A percentile compares a stretch with the other conserved stretches of the same genome.
phyloP scores from a whole-genome alignment of 805 yeast genomes.

The Pichia insulana region DNA sequence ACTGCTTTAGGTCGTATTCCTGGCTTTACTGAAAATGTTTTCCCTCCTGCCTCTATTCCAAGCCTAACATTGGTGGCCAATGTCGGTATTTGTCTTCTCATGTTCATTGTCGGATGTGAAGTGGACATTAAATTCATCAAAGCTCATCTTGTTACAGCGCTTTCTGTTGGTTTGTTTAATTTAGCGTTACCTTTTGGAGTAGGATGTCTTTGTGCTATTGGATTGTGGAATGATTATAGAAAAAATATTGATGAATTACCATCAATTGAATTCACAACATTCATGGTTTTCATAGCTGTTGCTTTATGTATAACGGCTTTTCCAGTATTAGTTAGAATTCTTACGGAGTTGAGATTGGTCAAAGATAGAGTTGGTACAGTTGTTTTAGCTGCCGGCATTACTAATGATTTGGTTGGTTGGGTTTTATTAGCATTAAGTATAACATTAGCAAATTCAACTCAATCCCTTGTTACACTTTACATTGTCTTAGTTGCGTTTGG shows the following conservation, averaged over 20 bases:
- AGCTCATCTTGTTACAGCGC: constrained; percentile 51
- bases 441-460: constrained; percentile 65
- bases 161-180: constrained; percentile 59
- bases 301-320: constrained; percentile 82
- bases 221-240: constrained; percentile 51
- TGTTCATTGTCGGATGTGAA: constrained; percentile 73
- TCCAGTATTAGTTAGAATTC: constrained; percentile 73
- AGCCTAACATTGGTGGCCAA: constrained; percentile 63
- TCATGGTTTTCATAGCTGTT: constrained; percentile 72
- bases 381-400: constrained; percentile 78
- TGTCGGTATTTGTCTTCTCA: constrained; percentile 62
- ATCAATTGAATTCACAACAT: constrained; percentile 55
- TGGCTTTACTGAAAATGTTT: constrained; percentile 52
- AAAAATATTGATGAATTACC: constrained; percentile 27
- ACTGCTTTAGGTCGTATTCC: constrained; percentile 68
- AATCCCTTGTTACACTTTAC: constrained; percentile 61
- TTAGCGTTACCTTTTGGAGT: constrained; percentile 76
- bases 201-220: constrained; percentile 65
- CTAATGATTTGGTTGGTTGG: constrained; percentile 79
- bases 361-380: constrained; percentile 64
- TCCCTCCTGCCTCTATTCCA: constrained; percentile 55
- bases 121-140: constrained; percentile 61
- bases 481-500: constrained; percentile 58
- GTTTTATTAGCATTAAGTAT: constrained; percentile 66
- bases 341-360: constrained; percentile 62